Percentiles rank a stretch among this genome's conserved stretches.
phyloP scores from a whole-genome alignment of 192 early-diverging fungal species.

The Pilaira anomala region DNA sequence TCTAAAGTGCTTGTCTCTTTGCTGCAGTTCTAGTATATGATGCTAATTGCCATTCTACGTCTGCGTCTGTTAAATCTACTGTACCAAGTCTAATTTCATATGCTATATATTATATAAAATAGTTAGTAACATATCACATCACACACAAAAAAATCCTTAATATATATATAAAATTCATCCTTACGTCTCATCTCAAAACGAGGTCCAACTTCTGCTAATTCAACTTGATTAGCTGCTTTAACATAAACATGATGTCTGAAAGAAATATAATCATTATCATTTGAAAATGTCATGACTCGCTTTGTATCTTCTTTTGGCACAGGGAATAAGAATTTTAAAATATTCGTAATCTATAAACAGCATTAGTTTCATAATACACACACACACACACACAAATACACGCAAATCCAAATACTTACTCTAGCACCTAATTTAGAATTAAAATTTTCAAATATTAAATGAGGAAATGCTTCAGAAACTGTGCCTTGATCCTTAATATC shows the following conservation, averaged over 20 bases:
- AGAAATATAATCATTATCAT: slow-evolving; percentile 95
- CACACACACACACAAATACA: too few relatives aligned
- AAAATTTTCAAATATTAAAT: slow-evolving; percentile 96
- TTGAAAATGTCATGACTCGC: slow-evolving; percentile 96
- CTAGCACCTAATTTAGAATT: slow-evolving; percentile 80
- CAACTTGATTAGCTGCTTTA: slow-evolving; percentile 85
- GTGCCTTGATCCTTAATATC: slow-evolving; percentile 96
- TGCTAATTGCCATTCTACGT: slow-evolving; percentile 94
- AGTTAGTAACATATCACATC: too few relatives aligned
- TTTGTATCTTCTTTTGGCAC: slow-evolving; percentile 96
- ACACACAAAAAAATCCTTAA: too few relatives aligned
- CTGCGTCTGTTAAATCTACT: slow-evolving; percentile 89
- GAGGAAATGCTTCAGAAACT: slow-evolving; percentile 95
- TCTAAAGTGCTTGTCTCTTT: slow-evolving; percentile 73
- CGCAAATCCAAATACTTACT: too few relatives aligned
- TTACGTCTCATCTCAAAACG: slow-evolving; percentile 94
- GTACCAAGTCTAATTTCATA: slow-evolving; percentile 97
- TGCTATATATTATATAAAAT: slow-evolving; percentile 40
- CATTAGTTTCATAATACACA: not conserved
- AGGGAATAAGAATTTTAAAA: slow-evolving; percentile 95
- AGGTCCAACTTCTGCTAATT: slow-evolving; percentile 95
- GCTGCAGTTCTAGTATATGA: slow-evolving; percentile 86
- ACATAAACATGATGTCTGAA: slow-evolving; percentile 97
- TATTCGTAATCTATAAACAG: slow-evolving; percentile 72
- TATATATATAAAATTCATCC: slow-evolving; percentile 1